Evolutionary conservation across 176 grass and related monocot species (phyloP), one percentile per base, ranked within the genome.

Genomic region (Bonia amplexicaulis): DNA sequence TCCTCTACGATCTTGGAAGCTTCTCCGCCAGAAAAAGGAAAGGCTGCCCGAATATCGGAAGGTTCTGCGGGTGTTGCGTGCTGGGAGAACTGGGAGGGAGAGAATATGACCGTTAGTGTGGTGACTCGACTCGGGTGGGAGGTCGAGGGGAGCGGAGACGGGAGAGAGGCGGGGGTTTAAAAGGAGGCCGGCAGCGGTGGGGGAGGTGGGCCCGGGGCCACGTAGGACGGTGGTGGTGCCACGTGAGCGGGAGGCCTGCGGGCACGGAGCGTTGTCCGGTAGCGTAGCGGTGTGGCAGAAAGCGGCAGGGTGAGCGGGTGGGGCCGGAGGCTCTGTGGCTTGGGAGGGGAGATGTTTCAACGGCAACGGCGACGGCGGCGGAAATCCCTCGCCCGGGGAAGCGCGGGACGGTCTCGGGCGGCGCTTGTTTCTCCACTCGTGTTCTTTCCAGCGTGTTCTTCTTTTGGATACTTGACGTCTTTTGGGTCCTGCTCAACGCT

Each of bases 201-300:
- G 74, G 63, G 68, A 9, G 39, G 80, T 69, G 59, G 77, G 57
- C 0, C 73, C 79, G 7, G 22, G 4, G 22, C 29, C 89, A 93
- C 89, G 94, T 93, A 46, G 85, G 89, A 87, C 37, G 12, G 41
- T 1, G 55, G 52, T 82, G 72, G 22, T 0, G 79, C 89, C 86
- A 79, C 83, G 83, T 89, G 82, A 68, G 77, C 20, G 4, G 20
- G 71, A 46, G 17, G 19, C 63, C 67, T 60, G 60, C 74, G 44
- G 66, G 85, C 76, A 91, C 84, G 76, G 85, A 85, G 88, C 37
- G 31, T 80, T 92, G 88, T 85, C 93, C 67, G 6, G 74, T 78
- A 83, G 85, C 65, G 85, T 3, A 33, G 31, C 2, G 2, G 48
- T 47, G 31, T 7, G 70, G 54, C 67, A 46, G 41, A 8, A 63